Base-by-base conservation (phyloP, 1,284 basidiomycete genomes). In the Tilletia walkeri region DNA sequence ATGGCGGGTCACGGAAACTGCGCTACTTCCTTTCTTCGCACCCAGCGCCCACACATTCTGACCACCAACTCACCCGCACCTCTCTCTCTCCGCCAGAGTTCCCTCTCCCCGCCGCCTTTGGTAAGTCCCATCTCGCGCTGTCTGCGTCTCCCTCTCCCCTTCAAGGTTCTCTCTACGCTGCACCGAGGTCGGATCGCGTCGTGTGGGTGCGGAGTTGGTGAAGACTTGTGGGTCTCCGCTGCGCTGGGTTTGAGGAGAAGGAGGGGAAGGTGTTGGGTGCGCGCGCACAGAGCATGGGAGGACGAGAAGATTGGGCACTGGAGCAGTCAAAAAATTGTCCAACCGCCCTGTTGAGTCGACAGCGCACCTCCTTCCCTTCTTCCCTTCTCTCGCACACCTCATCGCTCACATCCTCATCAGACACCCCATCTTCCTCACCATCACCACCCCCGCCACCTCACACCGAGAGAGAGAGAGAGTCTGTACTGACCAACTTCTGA, bases 241-340 rank as follows among this genome's bases (percentile, higher is more conserved):
- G 24, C 24, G 24, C 24, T 30, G 24, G 24, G 24, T 12, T 56
- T n/a, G 54, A 24, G 54, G 12, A 30, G 54, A 56, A 56, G 54
- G 20, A 30, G 20, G 4, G 41, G 41, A 14, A 45, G 41, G 41
- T 45, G 41, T 45, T 30, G 50, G 50, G 50, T 56, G 54, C 10
- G 54, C 24, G 54, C 20, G 54, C 54, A 56, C 54, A 56, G 54
- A 34, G 24, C 54, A 53, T n/a, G 50, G 50, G n/a, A 7, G 50
- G 9, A n/a, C 50, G 34, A 34, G 54, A 56, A n/a, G 54, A 56
- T 56, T 56, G 54, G 54, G 54, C 54, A 56, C 54, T 56, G 54
- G 54, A 56, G n/a, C 54, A 56, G 54, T 56, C 24, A 30, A n/a
- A 30, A n/a, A 24, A 30, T 56, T 24, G 3, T 56, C 54, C 54